Conservation (phyloP, 352 stramenopile species). For the Pythium brassicae region DNA sequence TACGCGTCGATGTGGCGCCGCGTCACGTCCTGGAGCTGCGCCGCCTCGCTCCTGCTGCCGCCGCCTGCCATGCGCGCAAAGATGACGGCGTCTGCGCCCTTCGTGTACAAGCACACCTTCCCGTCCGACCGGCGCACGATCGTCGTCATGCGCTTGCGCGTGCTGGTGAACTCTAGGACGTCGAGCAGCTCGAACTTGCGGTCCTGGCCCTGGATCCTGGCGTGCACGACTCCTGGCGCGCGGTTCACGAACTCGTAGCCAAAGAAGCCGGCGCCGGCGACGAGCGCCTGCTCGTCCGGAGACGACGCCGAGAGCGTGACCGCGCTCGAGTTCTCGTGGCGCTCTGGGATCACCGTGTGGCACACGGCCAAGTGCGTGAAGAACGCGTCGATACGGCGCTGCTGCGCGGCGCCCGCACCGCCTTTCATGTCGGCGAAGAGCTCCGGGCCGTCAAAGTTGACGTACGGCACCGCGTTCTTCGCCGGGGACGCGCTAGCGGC, state of each 20-base stretch:
- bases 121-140: slow-evolving; percentile 75
- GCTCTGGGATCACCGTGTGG: slow-evolving; percentile 97
- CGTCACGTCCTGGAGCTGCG: slow-evolving; percentile 36
- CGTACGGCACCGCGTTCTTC: slow-evolving; percentile 39
- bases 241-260: slow-evolving; percentile 77
- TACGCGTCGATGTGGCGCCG: slow-evolving; percentile 74
- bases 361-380: slow-evolving; percentile 86
- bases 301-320: slow-evolving; percentile 71
- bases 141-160: slow-evolving; percentile 91
- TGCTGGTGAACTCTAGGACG: slow-evolving; percentile 91
- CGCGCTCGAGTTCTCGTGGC: slow-evolving; percentile 61
- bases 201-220: slow-evolving; percentile 37
- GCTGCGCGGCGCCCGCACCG: slow-evolving; percentile 36
- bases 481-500: slow-evolving; percentile 17
- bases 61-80: slow-evolving; percentile 36
- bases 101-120: slow-evolving; percentile 62
- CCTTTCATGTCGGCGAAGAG: slow-evolving; percentile 65
- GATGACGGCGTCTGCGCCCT: slow-evolving; percentile 72
- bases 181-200: slow-evolving; percentile 80
- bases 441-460: slow-evolving; percentile 76
- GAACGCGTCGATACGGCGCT: slow-evolving; percentile 68
- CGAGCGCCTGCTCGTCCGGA: slow-evolving; percentile 86
- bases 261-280: slow-evolving; percentile 66
- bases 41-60: slow-evolving; percentile 16
- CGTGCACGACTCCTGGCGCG: slow-evolving; percentile 39